Base-by-base conservation (phyloP, 164 flowering plant species). In the Akebia trifoliata region DNA sequence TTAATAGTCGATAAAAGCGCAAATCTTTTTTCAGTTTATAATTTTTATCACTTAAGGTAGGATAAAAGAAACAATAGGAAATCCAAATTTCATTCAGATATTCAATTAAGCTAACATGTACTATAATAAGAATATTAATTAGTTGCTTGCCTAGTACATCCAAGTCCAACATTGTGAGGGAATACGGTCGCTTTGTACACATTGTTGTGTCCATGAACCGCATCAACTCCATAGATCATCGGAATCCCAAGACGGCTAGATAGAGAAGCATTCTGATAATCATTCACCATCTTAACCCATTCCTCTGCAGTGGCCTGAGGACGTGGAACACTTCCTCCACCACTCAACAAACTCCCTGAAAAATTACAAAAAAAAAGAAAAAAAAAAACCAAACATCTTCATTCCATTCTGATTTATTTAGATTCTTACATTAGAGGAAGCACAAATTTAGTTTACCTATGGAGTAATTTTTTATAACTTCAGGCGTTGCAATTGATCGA, bases 311-410 rank as follows among this genome's bases (percentile, higher is more conserved):
- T 44, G 2, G 83, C 80, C 14, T 57, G 4, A 6, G 30, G 53
- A 6, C 31, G 44, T 2, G 80, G 80, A 26, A 53, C 74, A 60
- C 80, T 73, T 3, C 80, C 80, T 45, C 80, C 82, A 14, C 76
- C 82, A 56, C 82, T 78, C 61, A 76, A 45, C 22, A 78, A 26
- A 71, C 82, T 78, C 65, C 82, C 82, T 77, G 62, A n/a, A n/a
- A n/a, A n/a, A n/a, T n/a, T 28, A n/a, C 1, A n/a, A n/a, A n/a
- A n/a, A n/a, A n/a, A n/a, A n/a, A n/a, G n/a, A n/a, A n/a, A n/a
- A n/a, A n/a, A 35, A 45, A 30, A 25, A 49, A 22, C 25, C 34
- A 24, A 30, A 44, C 18, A 6, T 21, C 1, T 6, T 39, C 12
- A 18, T 18, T n/a, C 5, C 34, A 1, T 14, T 24, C 1, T 4